Conservation (phyloP, 768 basidiomycete genomes). For the Saitozyma sp. region DNA sequence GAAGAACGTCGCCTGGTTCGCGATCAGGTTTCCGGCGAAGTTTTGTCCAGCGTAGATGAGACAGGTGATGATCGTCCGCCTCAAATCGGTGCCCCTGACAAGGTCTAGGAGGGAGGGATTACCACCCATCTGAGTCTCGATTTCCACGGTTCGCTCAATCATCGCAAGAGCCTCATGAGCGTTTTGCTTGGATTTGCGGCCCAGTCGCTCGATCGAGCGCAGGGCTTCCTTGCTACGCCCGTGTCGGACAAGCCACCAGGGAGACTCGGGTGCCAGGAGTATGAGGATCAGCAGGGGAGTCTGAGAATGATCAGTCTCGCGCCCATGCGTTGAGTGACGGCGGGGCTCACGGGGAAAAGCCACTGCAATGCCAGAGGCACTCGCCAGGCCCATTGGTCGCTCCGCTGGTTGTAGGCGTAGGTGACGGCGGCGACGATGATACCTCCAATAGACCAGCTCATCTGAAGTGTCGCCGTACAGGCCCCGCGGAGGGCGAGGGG, state of each 20-base stretch:
- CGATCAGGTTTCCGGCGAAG: conserved; percentile 41
- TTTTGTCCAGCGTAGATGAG: conserved; percentile 45
- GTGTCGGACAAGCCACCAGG: conserved; percentile 45
- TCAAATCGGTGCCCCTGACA: conserved; percentile 32
- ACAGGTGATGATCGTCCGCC: conserved; percentile 42
- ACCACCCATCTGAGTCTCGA: conserved; percentile 20
- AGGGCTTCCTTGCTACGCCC: conserved; percentile 34
- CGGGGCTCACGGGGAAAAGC: conserved; percentile 37
- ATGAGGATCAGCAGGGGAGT: conserved; percentile 33
- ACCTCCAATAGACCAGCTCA: conserved; percentile 50
- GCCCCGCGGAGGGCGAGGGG: conserved; percentile 45
- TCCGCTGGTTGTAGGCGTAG: conserved; percentile 29
- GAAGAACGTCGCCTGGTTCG: conserved; percentile 39
- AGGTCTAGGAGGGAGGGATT: conserved; percentile 35
- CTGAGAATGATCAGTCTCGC: conserved; percentile 15
- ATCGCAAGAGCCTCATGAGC: conserved; percentile 33
- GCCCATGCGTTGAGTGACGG: too few relatives aligned
- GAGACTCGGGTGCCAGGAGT: conserved; percentile 44
- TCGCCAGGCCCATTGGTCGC: conserved; percentile 17
- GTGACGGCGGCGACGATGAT: conserved; percentile 47
- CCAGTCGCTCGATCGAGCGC: conserved; percentile 27
- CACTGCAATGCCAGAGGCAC: conserved; percentile 45
- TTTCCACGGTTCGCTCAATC: conserved; percentile 44
- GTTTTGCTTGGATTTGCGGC: conserved; percentile 16
- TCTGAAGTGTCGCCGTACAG: conserved; percentile 45